These are phyloP conservation scores for Gentiana straminea DNA, from an alignment of 257 asterid species.

Conservation along the genomic window DNA sequence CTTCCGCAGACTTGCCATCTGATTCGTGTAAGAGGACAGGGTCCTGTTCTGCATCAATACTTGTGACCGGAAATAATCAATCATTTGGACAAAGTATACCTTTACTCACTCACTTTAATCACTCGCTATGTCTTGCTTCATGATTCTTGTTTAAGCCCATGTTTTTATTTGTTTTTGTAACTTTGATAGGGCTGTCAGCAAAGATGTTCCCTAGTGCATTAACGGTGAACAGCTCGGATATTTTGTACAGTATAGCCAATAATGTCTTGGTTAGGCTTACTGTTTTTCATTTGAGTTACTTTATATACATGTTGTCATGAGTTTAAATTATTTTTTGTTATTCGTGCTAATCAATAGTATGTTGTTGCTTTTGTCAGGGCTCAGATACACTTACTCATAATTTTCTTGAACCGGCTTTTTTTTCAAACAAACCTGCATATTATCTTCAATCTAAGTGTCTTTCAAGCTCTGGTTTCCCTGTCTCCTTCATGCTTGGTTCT, in stretches of 20 bases:
- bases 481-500: conserved; percentile 46
- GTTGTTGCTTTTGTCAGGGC: conserved; percentile 49
- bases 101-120: conserved; percentile 10
- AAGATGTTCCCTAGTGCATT: conserved; percentile 44
- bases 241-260: conserved; percentile 47
- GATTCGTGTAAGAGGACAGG: conserved; percentile 66
- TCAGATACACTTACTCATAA: conserved; percentile 45
- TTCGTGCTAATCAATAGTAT: conserved; percentile 4
- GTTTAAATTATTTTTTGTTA: neutral
- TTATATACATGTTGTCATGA: neutral
- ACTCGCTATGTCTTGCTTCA: neutral
- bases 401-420: conserved; percentile 69
- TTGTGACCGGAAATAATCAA: conserved; percentile 68
- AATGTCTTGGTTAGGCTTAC: conserved; percentile 56
- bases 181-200: conserved; percentile 54
- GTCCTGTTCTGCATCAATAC: conserved; percentile 74
- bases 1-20: conserved; percentile 52
- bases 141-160: neutral
- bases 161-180: conserved; percentile 8
- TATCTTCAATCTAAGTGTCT: conserved; percentile 57
- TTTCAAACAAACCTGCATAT: conserved; percentile 41
- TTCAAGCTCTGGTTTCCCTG: conserved; percentile 38
- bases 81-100: conserved; percentile 67
- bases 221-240: conserved; percentile 39
- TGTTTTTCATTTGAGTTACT: conserved; percentile 1